Evolutionary conservation across 2,329 filamentous ascomycete genomes (phyloP).

Genomic region (Penicillium decumbens): DNA sequence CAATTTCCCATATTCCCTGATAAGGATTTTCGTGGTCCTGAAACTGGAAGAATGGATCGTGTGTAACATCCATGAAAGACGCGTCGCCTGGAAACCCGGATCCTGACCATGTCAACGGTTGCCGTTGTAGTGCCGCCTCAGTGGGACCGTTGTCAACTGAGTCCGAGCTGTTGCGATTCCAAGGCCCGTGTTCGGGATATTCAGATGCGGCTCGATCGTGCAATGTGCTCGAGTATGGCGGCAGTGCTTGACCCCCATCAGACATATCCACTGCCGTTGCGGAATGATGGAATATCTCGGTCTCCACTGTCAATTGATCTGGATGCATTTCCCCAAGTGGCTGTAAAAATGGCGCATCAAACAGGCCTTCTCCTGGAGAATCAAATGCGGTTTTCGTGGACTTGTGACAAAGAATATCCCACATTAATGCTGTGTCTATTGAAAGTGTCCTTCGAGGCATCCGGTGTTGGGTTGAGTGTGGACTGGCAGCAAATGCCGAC

Average conservation of each 20-base stretch:
- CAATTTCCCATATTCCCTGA: conserved; percentile 28
- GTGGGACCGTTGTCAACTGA: conserved; percentile 2
- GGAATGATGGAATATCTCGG: conserved; percentile 29
- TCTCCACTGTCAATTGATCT: conserved; percentile 25
- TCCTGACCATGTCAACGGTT: conserved; percentile 13
- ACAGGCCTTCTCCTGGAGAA: conserved; percentile 18
- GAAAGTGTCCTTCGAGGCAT: conserved; percentile 24
- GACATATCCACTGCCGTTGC: conserved; percentile 25
- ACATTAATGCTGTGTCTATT: conserved; percentile 31
- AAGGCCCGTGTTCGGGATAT: conserved; percentile 10
- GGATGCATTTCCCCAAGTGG: conserved; percentile 6
- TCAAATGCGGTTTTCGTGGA: conserved; percentile 7
- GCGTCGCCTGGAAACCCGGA: conserved; percentile 19
- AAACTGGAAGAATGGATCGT: conserved; percentile 31
- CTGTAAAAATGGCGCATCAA: conserved; percentile 22
- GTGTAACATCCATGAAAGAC: conserved; percentile 27
- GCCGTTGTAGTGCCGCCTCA: conserved; percentile 5
- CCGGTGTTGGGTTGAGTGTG: conserved; percentile 7
- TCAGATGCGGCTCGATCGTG: conserved; percentile 5
- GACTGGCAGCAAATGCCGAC: conserved; percentile 23
- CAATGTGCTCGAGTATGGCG: conserved; percentile 24
- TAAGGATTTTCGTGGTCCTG: conserved; percentile 26
- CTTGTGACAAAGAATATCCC: conserved; percentile 29
- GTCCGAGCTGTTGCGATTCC: background rate
- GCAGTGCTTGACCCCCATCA: conserved; percentile 28